Evolutionary conservation across 352 stramenopile genomes (phyloP).

Genomic region (Elongisporangium anandrum): DNA sequence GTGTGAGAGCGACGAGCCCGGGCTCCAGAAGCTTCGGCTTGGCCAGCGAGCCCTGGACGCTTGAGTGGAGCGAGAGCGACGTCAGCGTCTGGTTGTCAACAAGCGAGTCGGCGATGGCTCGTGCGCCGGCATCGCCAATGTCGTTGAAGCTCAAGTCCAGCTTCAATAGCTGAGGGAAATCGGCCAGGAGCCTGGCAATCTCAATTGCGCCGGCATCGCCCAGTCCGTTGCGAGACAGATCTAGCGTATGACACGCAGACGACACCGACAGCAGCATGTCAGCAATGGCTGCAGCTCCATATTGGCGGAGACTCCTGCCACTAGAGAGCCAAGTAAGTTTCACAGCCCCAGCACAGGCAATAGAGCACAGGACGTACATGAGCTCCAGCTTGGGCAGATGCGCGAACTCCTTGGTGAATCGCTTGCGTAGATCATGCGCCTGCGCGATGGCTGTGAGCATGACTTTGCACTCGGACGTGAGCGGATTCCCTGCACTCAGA

Average conservation of each 20-base stretch:
- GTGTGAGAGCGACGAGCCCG: conserved; percentile 28
- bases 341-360: background rate
- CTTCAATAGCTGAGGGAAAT: conserved; percentile 26
- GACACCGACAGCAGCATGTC: conserved; percentile 27
- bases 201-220: conserved; percentile 50
- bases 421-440: conserved; percentile 48
- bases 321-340: too few relatives aligned
- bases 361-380: conserved; percentile 13
- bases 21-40: conserved; percentile 38
- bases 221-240: conserved; percentile 49
- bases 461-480: conserved; percentile 43
- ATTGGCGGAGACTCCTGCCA: conserved; percentile 35
- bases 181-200: conserved; percentile 32
- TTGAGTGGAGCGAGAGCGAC: conserved; percentile 45
- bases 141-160: conserved; percentile 75
- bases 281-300: conserved; percentile 37
- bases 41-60: conserved; percentile 20
- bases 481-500: conserved; percentile 28
- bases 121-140: conserved; percentile 49
- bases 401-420: conserved; percentile 39
- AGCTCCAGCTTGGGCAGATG: conserved; percentile 29
- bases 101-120: conserved; percentile 37
- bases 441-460: conserved; percentile 50
- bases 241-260: conserved; percentile 25
- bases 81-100: conserved; percentile 35